Evolutionary conservation across 805 yeast genomes (phyloP), one percentile per base, ranked within the genome.

Genomic region (Wickerhamomyces tratensis): DNA sequence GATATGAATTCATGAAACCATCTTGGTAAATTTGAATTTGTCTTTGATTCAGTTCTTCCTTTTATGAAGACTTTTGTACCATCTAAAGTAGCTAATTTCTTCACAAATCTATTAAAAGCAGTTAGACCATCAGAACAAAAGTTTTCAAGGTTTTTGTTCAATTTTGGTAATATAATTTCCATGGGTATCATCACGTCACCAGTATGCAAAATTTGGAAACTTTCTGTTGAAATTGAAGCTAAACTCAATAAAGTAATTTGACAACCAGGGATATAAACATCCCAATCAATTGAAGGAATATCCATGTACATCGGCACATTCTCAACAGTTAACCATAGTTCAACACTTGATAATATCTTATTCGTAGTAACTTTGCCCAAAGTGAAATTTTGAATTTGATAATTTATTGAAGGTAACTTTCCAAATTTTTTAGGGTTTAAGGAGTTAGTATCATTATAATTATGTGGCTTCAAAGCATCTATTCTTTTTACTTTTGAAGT

Each of bases 121-220:
- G 57, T 50, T 5, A 50, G 10, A 1, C 56, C 57, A 51, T 46
- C 46, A 3, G 10, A 12, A 25, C 57, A 53, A 12, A 35, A 35
- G 15, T 27, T 44, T 12, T 40, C 39, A 5, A 45, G 20, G 9
- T 39, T 46, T 27, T 41, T 42, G 4, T 35, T 31, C 7, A 52
- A 20, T 12, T 45, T 35, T n/a, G 49, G 49, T 2, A 48, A 26
- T 2, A 5, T 11, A 4, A 26, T 39, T 5, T 14, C 39, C 7
- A 36, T 14, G 7, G 14, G 12, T 2, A 50, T n/a, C 9, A 29
- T 6, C 5, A 41, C 14, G 8, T 41, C 41, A 1, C 36, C 11
- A 1, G 30, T 13, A 7, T 40, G 37, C 4, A 29, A 31, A 7
- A 48, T 33, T 10, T 11, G 9, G 5, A 48, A 14, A 12, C 11